phyloP scores from a whole-genome alignment of 495 filamentous ascomycete species.

The Aspergillus egyptiacus region DNA sequence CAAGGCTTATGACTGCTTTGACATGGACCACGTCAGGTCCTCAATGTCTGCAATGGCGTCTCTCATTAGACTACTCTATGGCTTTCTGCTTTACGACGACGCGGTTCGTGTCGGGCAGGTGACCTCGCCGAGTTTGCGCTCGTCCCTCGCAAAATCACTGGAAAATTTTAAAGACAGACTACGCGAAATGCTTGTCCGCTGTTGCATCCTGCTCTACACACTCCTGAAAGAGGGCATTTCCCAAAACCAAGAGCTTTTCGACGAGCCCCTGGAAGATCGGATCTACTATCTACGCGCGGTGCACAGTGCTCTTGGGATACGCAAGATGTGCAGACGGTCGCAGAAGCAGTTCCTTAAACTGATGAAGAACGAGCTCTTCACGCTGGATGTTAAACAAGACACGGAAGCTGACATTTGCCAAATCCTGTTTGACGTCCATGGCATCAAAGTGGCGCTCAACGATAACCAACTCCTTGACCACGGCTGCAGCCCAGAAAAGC shows the following conservation, averaged over 20 bases:
- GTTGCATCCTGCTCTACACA: conserved; percentile 74
- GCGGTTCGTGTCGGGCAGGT: conserved; percentile 67
- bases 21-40: conserved; percentile 64
- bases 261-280: conserved; percentile 58
- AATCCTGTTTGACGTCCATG: conserved; percentile 83
- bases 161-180: conserved; percentile 63
- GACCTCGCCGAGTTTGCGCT: conserved; percentile 35
- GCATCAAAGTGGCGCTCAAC: conserved; percentile 67
- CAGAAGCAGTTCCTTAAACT: conserved; percentile 83
- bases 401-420: conserved; percentile 78
- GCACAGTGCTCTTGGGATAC: conserved; percentile 79
- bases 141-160: conserved; percentile 37
- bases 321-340: conserved; percentile 79
- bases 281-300: conserved; percentile 69
- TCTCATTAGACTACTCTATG: conserved; percentile 66
- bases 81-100: conserved; percentile 75
- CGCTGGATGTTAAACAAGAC: conserved; percentile 54
- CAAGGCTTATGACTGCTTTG: conserved; percentile 75
- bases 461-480: conserved; percentile 66
- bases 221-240: conserved; percentile 68
- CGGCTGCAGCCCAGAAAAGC: conserved; percentile 63
- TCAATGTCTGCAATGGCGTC: conserved; percentile 63
- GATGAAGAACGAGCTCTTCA: conserved; percentile 73
- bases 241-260: conserved; percentile 58
- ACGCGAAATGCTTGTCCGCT: conserved; percentile 81